A percentile compares a stretch with the other conserved stretches of the same genome.
phyloP scores from a whole-genome alignment of 345 rosid species.

The Cardamine chenopodiifolia region DNA sequence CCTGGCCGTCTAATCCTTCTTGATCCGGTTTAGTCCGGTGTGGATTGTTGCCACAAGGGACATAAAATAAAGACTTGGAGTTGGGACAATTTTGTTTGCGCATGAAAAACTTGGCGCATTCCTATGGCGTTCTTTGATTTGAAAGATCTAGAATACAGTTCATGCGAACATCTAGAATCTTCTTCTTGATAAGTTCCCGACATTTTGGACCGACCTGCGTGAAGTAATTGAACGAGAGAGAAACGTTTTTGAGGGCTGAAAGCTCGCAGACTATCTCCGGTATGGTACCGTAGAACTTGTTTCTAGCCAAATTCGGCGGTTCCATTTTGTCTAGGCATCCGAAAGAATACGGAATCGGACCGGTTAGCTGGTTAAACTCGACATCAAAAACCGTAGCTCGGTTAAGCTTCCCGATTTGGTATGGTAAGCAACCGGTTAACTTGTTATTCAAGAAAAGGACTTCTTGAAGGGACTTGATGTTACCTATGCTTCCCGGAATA shows the following conservation, averaged over 20 bases:
- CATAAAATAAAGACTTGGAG: constrained; percentile 46
- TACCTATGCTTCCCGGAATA: constrained; percentile 51
- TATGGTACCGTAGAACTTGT: constrained; percentile 61
- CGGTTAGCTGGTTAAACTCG: constrained; percentile 64
- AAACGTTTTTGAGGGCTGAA: constrained; percentile 53
- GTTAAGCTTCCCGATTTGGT: constrained; percentile 64
- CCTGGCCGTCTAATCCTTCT: constrained; percentile 24
- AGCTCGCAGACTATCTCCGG: constrained; percentile 71
- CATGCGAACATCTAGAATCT: constrained; percentile 61
- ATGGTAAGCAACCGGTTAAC: constrained; percentile 76
- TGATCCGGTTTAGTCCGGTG: constrained; percentile 21
- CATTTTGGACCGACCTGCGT: constrained; percentile 65
- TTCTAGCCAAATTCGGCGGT: constrained; percentile 68
- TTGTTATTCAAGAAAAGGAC: constrained; percentile 66
- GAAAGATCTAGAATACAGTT: constrained; percentile 76
- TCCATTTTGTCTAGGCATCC: constrained; percentile 67
- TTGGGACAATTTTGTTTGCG: constrained; percentile 55
- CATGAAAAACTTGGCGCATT: constrained; percentile 61
- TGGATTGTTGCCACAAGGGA: constrained; percentile 51
- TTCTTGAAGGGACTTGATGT: constrained; percentile 52
- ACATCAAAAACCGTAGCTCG: constrained; percentile 61
- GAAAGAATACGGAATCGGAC: constrained; percentile 61
- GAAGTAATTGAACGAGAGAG: constrained; percentile 70
- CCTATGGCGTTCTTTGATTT: constrained; percentile 60
- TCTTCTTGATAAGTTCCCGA: constrained; percentile 51